phyloP scores from a whole-genome alignment of 1,284 basidiomycete genomes.

The Ceratobasidium sp. region DNA sequence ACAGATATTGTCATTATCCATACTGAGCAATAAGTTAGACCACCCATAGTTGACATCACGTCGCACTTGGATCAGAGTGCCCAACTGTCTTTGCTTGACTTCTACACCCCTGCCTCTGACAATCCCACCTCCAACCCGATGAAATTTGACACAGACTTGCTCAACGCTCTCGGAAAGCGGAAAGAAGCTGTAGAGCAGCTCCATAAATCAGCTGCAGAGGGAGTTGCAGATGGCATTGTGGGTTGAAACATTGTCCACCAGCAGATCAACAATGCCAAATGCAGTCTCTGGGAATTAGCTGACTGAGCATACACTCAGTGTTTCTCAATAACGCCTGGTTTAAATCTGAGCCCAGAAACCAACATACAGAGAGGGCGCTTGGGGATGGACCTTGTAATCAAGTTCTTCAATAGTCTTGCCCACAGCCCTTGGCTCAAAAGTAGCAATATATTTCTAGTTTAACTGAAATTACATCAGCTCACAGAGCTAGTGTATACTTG shows the following conservation, averaged over 20 bases:
- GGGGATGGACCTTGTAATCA: background rate
- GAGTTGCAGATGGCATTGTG: background rate
- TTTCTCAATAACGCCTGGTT: background rate
- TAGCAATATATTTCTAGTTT: background rate
- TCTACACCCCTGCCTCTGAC: background rate
- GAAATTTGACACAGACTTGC: background rate
- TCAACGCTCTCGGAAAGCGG: background rate
- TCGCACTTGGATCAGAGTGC: background rate
- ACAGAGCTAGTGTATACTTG: background rate
- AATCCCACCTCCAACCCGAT: background rate
- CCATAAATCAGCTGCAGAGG: background rate
- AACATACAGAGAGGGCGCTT: background rate
- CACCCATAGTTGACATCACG: background rate
- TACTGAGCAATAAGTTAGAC: background rate
- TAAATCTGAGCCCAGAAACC: background rate
- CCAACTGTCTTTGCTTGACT: background rate
- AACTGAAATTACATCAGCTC: background rate
- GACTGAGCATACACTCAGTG: slow-evolving; percentile 1
- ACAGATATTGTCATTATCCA: background rate
- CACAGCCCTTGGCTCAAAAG: background rate
- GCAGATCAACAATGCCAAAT: too few species aligned
- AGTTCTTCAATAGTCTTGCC: background rate
- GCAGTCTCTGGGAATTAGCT: background rate
- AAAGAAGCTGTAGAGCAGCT: background rate
- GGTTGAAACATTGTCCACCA: background rate